Base-by-base conservation (phyloP, 1,284 basidiomycete genomes). In the Ustilago bromivora region DNA sequence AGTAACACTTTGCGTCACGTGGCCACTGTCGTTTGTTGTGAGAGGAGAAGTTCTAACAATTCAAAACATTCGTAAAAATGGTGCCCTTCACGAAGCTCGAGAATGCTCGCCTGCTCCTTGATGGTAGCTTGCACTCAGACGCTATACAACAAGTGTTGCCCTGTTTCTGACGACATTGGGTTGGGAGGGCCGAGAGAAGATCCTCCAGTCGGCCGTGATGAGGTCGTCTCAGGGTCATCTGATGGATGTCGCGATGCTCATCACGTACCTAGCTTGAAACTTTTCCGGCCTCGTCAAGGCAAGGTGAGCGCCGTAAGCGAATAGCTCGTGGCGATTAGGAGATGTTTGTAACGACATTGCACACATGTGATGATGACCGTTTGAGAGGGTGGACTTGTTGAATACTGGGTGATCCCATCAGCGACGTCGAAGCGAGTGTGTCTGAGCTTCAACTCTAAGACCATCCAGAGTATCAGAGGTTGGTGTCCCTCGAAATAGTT, bases 1-100 rank as follows among this genome's bases (percentile, higher is more conserved):
- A 69, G 66, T 69, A 63, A 69, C 66, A 69, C 66, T 56, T 34
- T 23, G 53, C 28, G 41, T 69, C 66, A 69, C 66, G 66, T 68
- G 66, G 60, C 41, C 4, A 38, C 35, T 11, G 38, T 17, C 34
- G 1, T 5, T 13, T 23, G 7, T 13, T 60, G 64, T 66, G 13
- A 10, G 35, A 36, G 2, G 8, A 0, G 3, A 2, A 1, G 43
- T 2, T 28, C 52, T 60, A 60, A 66, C 49, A 51, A 13, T 28
- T 8, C 2, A 51, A 32, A 28, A 9, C 46, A 1, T 13, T 13
- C 6, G n/a, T 7, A 49, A 49, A 23, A 49, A 19, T 31, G 46
- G 8, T 19, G 19, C 6, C n/a, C 19, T 49, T 49, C 9, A 28
- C 7, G n/a, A 2, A 49, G 17, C 11, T 41, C 40, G 12, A 15